Conservation (phyloP, 768 basidiomycete genomes). For the Hygrocybe punicea region DNA sequence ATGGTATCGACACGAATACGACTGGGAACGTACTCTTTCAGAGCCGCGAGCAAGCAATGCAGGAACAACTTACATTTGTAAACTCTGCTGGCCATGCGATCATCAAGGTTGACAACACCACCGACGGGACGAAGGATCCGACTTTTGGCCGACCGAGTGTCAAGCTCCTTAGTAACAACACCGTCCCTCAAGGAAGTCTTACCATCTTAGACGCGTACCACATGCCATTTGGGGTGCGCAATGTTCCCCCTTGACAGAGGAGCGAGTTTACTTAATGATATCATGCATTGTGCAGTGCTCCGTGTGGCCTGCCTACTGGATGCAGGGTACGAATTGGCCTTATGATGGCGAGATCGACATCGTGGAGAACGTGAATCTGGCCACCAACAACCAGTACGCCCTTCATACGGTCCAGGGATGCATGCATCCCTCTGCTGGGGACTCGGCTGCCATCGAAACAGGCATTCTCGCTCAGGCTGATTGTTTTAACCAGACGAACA, state of each 20-base stretch:
- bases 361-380: conserved; percentile 43
- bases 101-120: conserved; percentile 11
- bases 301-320: conserved; percentile 13
- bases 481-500: conserved; percentile 52
- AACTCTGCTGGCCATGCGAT: conserved; percentile 7
- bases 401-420: conserved; percentile 69
- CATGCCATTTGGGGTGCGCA: conserved; percentile 12
- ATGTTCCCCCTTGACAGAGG: too few species aligned
- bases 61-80: conserved; percentile 2
- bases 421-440: conserved; percentile 45
- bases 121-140: not conserved
- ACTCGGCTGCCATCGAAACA: conserved; percentile 48
- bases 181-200: conserved; percentile 6
- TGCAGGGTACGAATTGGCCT: conserved; percentile 12
- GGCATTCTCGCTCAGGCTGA: conserved; percentile 35
- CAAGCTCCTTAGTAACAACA: not conserved
- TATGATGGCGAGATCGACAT: conserved; percentile 15
- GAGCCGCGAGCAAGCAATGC: not conserved
- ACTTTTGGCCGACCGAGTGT: conserved; percentile 4
- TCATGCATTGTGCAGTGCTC: not conserved
- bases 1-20: conserved; percentile 6
- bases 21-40: conserved; percentile 3
- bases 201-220: conserved; percentile 9
- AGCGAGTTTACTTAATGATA: not conserved
- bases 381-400: conserved; percentile 60